These are phyloP conservation scores for Immersiella caudata DNA, from an alignment of 495 filamentous ascomycete genomes.

Conservation along the genomic window DNA sequence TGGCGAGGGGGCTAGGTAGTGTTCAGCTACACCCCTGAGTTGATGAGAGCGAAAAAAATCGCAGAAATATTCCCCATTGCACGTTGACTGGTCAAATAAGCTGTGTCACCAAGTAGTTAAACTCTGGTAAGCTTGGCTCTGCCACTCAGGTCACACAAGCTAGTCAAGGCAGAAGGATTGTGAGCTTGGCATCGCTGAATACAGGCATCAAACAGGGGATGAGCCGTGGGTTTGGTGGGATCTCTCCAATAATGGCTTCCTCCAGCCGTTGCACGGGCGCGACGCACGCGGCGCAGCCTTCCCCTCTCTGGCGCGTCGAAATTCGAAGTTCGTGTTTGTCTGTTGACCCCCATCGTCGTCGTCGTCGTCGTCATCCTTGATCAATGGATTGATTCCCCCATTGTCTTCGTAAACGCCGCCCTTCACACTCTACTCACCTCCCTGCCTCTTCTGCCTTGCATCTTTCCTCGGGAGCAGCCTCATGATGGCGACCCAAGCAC, in stretches of 20 bases:
- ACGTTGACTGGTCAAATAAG: background rate
- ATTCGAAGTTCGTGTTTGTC: background rate
- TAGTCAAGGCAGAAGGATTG: background rate
- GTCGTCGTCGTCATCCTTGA: background rate
- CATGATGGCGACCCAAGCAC: background rate
- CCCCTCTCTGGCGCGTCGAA: background rate
- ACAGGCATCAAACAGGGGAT: background rate
- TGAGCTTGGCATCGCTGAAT: background rate
- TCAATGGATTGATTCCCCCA: background rate
- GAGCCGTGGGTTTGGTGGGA: background rate
- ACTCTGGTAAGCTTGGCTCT: background rate
- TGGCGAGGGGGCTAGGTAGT: background rate
- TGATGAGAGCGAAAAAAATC: slow-evolving; percentile 1
- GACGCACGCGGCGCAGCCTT: background rate
- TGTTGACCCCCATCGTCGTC: background rate
- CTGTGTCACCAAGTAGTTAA: background rate
- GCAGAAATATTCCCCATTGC: background rate
- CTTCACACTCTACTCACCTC: too few relatives aligned
- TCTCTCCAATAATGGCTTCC: background rate
- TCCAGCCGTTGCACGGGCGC: background rate
- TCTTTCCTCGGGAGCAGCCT: too few relatives aligned
- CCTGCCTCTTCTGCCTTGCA: too few relatives aligned
- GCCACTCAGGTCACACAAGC: background rate
- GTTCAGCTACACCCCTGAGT: background rate
- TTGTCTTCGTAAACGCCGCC: too few relatives aligned